A percentile compares a stretch with the other conserved stretches of the same genome.
These are phyloP conservation scores for Mediolabrus comicus DNA, from an alignment of 108 stramenopile genomes.

Conservation along the genomic window DNA sequence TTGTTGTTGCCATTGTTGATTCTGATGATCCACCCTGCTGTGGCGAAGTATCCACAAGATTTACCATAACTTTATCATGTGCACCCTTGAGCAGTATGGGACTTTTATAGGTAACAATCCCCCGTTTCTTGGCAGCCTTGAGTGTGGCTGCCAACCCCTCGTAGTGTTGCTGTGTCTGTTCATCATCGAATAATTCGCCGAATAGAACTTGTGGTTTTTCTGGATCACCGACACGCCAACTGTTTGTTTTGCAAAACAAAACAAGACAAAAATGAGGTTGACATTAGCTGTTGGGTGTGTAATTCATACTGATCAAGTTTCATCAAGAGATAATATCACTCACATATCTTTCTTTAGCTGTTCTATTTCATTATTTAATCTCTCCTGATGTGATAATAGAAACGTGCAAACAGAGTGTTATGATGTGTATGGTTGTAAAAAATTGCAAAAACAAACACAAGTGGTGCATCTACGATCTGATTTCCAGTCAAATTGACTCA, in stretches of 20 bases:
- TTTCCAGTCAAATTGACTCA: not conserved
- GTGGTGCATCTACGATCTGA: not conserved
- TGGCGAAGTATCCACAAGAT: constrained; percentile 30
- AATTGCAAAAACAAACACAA: too few relatives aligned
- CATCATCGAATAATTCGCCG: constrained; percentile 67
- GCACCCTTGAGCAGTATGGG: constrained; percentile 74
- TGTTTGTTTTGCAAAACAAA: not conserved
- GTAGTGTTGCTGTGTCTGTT: constrained; percentile 67
- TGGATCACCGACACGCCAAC: constrained; percentile 41
- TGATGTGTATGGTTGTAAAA: not conserved
- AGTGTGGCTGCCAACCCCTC: constrained; percentile 71
- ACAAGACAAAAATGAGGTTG: not conserved
- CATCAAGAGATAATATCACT: not conserved
- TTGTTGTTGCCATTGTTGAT: too few relatives aligned
- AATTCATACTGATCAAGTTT: not conserved
- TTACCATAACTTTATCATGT: constrained; percentile 71
- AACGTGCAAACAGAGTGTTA: not conserved
- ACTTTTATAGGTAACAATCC: constrained; percentile 65
- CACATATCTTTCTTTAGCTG: constrained; percentile 34
- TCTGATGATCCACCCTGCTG: not conserved
- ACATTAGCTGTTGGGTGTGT: not conserved
- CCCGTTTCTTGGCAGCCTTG: constrained; percentile 66
- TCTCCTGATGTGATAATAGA: constrained; percentile 5
- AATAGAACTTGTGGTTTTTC: constrained; percentile 50
- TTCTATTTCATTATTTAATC: constrained; percentile 31